A percentile compares a stretch with the other conserved stretches of the same genome.
Evolutionary conservation across 2,329 filamentous ascomycete species (phyloP).

Genomic region (Epichloe uncinata): DNA sequence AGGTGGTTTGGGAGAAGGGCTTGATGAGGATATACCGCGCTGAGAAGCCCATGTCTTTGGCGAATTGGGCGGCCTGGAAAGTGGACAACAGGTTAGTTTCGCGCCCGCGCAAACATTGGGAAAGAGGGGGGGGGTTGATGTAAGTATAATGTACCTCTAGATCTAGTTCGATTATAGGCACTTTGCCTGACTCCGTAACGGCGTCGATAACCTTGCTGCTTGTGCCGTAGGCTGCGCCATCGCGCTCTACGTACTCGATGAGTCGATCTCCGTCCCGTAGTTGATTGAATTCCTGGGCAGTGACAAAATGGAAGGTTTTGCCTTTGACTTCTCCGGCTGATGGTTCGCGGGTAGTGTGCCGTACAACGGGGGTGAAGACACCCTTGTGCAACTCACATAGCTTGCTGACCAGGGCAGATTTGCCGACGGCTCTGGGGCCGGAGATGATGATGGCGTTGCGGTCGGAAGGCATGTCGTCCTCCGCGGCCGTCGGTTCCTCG

Average conservation of each 20-base stretch:
- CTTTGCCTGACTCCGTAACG: conserved; percentile 40
- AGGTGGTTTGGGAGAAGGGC: conserved; percentile 21
- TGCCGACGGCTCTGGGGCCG: conserved; percentile 48
- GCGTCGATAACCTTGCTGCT: conserved; percentile 38
- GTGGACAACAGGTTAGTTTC: not conserved
- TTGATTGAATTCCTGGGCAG: conserved; percentile 38
- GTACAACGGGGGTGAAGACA: conserved; percentile 46
- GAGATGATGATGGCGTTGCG: conserved; percentile 50
- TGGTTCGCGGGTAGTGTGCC: conserved; percentile 40
- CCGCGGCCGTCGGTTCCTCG: conserved; percentile 15
- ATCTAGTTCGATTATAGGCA: conserved; percentile 43
- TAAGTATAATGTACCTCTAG: conserved; percentile 31
- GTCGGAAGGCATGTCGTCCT: conserved; percentile 32
- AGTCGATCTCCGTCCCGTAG: conserved; percentile 47
- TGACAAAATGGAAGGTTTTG: conserved; percentile 42
- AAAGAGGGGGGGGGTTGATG: conserved; percentile 10
- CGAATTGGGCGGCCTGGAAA: conserved; percentile 38
- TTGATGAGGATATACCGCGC: conserved; percentile 42
- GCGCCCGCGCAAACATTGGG: no score
- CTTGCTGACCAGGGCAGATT: conserved; percentile 47
- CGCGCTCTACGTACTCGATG: conserved; percentile 39
- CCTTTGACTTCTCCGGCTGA: conserved; percentile 38
- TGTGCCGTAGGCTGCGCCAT: conserved; percentile 41
- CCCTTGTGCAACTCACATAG: conserved; percentile 51
- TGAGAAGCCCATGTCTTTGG: conserved; percentile 41